Evolutionary conservation across 805 yeast species (phyloP).

Genomic region (Saccharomycopsis javanensis): DNA sequence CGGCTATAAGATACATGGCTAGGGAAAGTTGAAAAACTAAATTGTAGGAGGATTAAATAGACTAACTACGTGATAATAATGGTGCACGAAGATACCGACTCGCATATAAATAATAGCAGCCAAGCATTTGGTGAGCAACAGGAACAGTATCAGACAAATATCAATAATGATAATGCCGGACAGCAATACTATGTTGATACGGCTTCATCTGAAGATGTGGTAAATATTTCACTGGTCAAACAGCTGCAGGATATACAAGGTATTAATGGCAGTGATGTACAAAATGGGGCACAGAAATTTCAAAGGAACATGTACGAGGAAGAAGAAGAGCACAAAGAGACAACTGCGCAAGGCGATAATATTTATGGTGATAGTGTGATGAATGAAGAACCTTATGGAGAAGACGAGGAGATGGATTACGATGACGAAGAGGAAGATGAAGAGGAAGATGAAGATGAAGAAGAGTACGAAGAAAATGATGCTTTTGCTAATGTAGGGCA

Average conservation of each 20-base stretch:
- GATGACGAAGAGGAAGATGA: constrained; percentile 22
- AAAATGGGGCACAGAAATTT: background rate
- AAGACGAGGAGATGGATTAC: background rate
- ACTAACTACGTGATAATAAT: background rate
- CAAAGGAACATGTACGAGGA: background rate
- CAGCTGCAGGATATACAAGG: background rate
- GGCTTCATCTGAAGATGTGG: background rate
- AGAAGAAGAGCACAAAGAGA: background rate
- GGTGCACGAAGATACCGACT: background rate
- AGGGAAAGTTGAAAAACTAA: too few relatives aligned
- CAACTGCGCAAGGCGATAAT: background rate
- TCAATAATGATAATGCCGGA: background rate
- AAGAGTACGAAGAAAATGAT: constrained; percentile 29
- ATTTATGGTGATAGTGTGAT: background rate
- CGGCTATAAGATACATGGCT: too few relatives aligned
- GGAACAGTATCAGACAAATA: background rate
- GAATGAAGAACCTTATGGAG: constrained; percentile 1
- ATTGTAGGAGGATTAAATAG: background rate
- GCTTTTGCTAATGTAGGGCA: constrained; percentile 88
- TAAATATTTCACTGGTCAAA: background rate
- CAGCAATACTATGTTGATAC: background rate
- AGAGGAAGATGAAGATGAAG: constrained; percentile 28
- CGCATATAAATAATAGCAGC: background rate
- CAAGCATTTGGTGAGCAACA: background rate
- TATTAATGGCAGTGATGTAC: background rate